These are phyloP conservation scores for Talaromyces proteolyticus DNA, from an alignment of 495 filamentous ascomycete species.

Conservation along the genomic window DNA sequence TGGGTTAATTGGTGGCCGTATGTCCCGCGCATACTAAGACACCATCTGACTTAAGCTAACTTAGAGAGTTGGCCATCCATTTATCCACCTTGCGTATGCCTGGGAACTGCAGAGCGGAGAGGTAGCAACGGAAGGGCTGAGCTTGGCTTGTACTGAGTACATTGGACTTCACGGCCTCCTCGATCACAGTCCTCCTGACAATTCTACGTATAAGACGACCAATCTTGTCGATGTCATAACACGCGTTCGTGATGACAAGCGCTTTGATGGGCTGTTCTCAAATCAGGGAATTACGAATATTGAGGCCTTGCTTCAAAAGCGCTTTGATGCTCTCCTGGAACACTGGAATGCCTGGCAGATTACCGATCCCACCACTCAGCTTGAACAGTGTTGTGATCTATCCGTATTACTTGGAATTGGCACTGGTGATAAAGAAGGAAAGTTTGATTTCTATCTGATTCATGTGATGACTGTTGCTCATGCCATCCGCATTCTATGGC, in stretches of 20 bases:
- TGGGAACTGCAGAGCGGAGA: slow-evolving; percentile 68
- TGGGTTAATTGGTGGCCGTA: slow-evolving; percentile 63
- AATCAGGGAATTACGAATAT: slow-evolving; percentile 53
- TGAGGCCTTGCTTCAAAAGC: slow-evolving; percentile 49
- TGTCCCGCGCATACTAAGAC: slow-evolving; percentile 19
- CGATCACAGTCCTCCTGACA: slow-evolving; percentile 41
- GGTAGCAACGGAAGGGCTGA: slow-evolving; percentile 72
- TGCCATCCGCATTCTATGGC: slow-evolving; percentile 65
- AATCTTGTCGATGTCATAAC: slow-evolving; percentile 56
- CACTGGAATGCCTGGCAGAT: slow-evolving; percentile 79
- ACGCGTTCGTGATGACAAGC: slow-evolving; percentile 33
- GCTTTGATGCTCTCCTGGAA: slow-evolving; percentile 58
- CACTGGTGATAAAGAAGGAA: slow-evolving; percentile 46
- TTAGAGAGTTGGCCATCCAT: slow-evolving; percentile 65
- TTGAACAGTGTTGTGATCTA: slow-evolving; percentile 55
- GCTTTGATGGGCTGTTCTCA: slow-evolving; percentile 45
- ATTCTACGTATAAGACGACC: slow-evolving; percentile 27
- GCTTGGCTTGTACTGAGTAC: slow-evolving; percentile 57
- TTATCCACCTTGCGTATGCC: slow-evolving; percentile 83
- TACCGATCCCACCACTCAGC: slow-evolving; percentile 51
- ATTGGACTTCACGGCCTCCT: slow-evolving; percentile 66
- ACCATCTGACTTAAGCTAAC: slow-evolving; percentile 3
- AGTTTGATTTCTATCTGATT: slow-evolving; percentile 68
- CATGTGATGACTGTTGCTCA: slow-evolving; percentile 69
- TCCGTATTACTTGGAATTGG: slow-evolving; percentile 56